phyloP scores from a whole-genome alignment of 2,329 filamentous ascomycete species.

The Penicillium sp. region DNA sequence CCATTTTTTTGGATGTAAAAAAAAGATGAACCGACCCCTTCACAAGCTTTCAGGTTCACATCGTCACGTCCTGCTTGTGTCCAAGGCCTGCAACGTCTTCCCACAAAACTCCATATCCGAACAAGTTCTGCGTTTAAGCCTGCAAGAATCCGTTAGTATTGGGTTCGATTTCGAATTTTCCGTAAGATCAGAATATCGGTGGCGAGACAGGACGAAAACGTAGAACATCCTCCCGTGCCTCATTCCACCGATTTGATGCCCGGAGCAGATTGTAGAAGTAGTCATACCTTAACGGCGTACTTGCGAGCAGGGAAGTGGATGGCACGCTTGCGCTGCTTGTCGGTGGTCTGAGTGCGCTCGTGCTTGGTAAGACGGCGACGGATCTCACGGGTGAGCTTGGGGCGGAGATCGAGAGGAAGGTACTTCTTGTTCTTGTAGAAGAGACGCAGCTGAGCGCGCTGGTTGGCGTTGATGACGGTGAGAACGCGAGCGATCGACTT shows the following conservation, averaged over 20 bases:
- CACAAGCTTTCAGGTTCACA: constrained; percentile 35
- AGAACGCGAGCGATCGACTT: constrained; percentile 99
- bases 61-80: constrained; percentile 30
- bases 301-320: constrained; percentile 98
- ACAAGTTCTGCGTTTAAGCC: constrained; percentile 36
- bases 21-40: constrained; percentile 34
- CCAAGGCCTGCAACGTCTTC: constrained; percentile 35
- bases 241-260: not conserved
- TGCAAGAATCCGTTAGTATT: constrained; percentile 17
- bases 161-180: not conserved
- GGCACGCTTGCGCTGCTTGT: constrained; percentile 96
- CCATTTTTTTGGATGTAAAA: constrained; percentile 36
- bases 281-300: constrained; percentile 92
- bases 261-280: not conserved
- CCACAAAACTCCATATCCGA: constrained; percentile 40
- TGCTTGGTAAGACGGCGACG: constrained; percentile 90
- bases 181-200: not conserved
- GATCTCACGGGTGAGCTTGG: constrained; percentile 98
- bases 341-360: constrained; percentile 80
- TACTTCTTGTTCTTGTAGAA: constrained; percentile 99
- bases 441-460: constrained; percentile 93
- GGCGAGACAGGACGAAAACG: not conserved
- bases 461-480: constrained; percentile 99
- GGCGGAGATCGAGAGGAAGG: constrained; percentile 94
- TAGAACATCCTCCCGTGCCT: not conserved